Percentiles rank a stretch among this genome's conserved stretches.
phyloP scores from a whole-genome alignment of 2,329 filamentous ascomycete genomes.

The Aurifilum marmelostoma region DNA sequence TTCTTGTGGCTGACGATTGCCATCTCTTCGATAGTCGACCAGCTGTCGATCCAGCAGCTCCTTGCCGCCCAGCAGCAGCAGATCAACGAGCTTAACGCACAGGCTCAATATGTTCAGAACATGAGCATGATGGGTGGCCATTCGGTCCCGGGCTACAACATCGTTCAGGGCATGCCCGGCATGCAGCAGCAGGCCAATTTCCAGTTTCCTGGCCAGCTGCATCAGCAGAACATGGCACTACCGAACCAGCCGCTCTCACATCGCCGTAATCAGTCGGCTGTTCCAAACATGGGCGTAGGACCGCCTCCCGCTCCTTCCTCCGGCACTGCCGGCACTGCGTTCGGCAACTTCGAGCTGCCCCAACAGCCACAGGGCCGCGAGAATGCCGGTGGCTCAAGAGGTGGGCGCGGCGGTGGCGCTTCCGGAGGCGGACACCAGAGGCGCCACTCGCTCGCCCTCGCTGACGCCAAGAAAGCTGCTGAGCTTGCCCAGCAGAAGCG shows the following conservation, averaged over 20 bases:
- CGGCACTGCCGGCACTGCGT: slow-evolving; percentile 76
- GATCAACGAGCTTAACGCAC: slow-evolving; percentile 78
- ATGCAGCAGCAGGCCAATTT: slow-evolving; percentile 81
- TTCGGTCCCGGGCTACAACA: slow-evolving; percentile 72
- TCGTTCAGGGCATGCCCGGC: slow-evolving; percentile 79
- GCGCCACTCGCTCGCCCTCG: slow-evolving; percentile 90
- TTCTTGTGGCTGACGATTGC: slow-evolving; percentile 22
- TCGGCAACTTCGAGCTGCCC: slow-evolving; percentile 77
- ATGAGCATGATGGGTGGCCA: slow-evolving; percentile 94
- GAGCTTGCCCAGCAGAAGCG: slow-evolving; percentile 96
- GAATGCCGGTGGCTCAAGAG: slow-evolving; percentile 65
- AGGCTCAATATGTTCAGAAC: slow-evolving; percentile 97
- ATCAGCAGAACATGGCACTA: slow-evolving; percentile 74
- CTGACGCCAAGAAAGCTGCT: slow-evolving; percentile 96
- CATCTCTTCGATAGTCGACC: slow-evolving; percentile 71
- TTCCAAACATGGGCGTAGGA: slow-evolving; percentile 90
- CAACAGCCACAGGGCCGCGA: slow-evolving; percentile 63
- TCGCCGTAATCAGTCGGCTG: slow-evolving; percentile 96
- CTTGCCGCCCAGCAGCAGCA: slow-evolving; percentile 56
- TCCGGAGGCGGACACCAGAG: slow-evolving; percentile 81
- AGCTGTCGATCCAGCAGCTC: slow-evolving; percentile 82
- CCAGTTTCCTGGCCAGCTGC: slow-evolving; percentile 82
- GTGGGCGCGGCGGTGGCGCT: slow-evolving; percentile 72
- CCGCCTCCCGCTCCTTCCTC: slow-evolving; percentile 90
- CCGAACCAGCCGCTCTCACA: slow-evolving; percentile 82